Conservation (phyloP, 2,329 filamentous ascomycete genomes). For the Pseudodiploospora longispora region DNA sequence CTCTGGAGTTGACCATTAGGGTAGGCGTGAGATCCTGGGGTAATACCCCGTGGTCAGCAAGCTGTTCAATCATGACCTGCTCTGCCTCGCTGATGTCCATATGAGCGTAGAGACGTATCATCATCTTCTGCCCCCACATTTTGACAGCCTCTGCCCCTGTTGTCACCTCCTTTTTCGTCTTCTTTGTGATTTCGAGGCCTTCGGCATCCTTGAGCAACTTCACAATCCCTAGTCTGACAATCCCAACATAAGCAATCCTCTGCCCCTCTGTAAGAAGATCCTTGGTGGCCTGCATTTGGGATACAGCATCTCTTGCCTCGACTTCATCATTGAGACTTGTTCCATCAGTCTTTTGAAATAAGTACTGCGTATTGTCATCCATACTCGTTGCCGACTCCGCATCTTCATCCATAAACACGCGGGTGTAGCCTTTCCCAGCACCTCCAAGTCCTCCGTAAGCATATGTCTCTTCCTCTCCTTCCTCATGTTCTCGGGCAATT, state of each 20-base stretch:
- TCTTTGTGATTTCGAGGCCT: slow-evolving; percentile 51
- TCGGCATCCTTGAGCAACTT: slow-evolving; percentile 66
- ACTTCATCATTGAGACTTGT: slow-evolving; percentile 54
- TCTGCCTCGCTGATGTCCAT: slow-evolving; percentile 93
- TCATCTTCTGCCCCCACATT: slow-evolving; percentile 98
- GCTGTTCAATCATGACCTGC: slow-evolving; percentile 97
- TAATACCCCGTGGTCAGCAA: slow-evolving; percentile 84
- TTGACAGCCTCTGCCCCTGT: slow-evolving; percentile 68
- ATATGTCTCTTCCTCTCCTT: slow-evolving; percentile 55
- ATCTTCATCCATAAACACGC: slow-evolving; percentile 92
- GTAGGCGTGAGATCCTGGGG: slow-evolving; percentile 75
- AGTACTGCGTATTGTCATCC: slow-evolving; percentile 93
- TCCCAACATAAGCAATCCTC: slow-evolving; percentile 88
- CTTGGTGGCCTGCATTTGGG: slow-evolving; percentile 93
- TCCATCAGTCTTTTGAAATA: slow-evolving; percentile 68
- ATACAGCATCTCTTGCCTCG: slow-evolving; percentile 74
- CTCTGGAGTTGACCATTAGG: slow-evolving; percentile 83
- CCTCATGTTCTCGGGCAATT: slow-evolving; percentile 72
- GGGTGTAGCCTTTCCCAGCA: slow-evolving; percentile 89
- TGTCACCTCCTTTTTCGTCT: slow-evolving; percentile 62
- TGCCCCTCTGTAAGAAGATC: slow-evolving; percentile 91
- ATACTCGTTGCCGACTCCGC: slow-evolving; percentile 88
- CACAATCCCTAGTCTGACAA: slow-evolving; percentile 73
- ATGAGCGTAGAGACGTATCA: slow-evolving; percentile 86
- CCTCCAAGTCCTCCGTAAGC: slow-evolving; percentile 74